These are phyloP conservation scores for Aspergillus novoparasiticus DNA, from an alignment of 2,329 filamentous ascomycete species.

Conservation along the genomic window DNA sequence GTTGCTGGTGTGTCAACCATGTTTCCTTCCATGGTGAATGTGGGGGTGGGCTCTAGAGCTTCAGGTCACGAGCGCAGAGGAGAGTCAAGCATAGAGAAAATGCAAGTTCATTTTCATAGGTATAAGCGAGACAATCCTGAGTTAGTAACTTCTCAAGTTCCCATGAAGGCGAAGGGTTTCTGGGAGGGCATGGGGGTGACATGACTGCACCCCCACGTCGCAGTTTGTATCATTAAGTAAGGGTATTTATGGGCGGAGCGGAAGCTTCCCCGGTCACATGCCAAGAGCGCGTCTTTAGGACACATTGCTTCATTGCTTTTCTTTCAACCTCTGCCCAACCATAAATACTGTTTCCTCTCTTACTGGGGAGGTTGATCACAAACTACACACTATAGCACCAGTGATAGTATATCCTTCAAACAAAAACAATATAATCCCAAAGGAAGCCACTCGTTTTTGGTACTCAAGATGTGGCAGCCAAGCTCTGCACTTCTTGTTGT, in stretches of 20 bases:
- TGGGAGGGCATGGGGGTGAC: not conserved
- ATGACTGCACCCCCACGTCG: not conserved
- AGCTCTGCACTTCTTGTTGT: conserved; percentile 53
- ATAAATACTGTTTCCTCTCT: not conserved
- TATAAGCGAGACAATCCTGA: not conserved
- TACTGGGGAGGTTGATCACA: not conserved
- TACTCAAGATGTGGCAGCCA: conserved; percentile 36
- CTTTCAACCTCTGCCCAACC: conserved; percentile 4
- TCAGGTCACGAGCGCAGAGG: not conserved
- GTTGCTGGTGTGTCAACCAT: not conserved
- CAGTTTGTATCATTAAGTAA: not conserved
- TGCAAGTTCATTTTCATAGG: not conserved
- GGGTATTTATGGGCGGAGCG: conserved; percentile 3
- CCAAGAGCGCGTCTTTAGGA: conserved; percentile 42
- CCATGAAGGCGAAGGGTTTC: not conserved
- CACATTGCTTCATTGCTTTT: conserved; percentile 35
- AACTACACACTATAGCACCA: not conserved
- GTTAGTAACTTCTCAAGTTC: not conserved
- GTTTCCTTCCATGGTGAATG: not conserved
- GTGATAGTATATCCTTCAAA: not conserved
- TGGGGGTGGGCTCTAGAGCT: not conserved
- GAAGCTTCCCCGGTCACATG: conserved; percentile 27
- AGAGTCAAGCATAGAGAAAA: not conserved
- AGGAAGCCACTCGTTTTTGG: not conserved
- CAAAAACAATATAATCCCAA: not conserved